Conservation (phyloP, 331 rosid genomes). For the Phaseolus coccineus region DNA sequence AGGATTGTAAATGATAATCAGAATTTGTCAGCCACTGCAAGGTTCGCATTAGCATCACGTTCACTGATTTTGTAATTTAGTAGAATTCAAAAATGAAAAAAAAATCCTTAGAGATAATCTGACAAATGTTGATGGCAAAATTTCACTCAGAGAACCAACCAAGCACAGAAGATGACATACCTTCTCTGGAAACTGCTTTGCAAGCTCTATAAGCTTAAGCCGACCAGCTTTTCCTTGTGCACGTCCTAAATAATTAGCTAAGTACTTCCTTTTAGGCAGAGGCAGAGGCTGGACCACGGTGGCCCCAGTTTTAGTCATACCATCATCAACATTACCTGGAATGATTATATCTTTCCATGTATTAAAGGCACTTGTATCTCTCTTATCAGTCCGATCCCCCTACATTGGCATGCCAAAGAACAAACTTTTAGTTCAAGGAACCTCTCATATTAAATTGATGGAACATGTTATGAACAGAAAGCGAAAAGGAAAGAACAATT, state of each 20-base stretch:
- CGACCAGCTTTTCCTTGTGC: constrained; percentile 96
- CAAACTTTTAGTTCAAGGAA: constrained; percentile 10
- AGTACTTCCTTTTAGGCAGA: constrained; percentile 76
- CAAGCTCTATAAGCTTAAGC: constrained; percentile 80
- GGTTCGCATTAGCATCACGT: constrained; percentile 16
- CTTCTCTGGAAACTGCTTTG: constrained; percentile 86
- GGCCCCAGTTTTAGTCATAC: constrained; percentile 65
- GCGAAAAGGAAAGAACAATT: background rate
- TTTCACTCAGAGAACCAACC: constrained; percentile 20
- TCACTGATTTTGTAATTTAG: constrained; percentile 28
- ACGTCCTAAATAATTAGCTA: constrained; percentile 96
- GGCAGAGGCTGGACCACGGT: constrained; percentile 75
- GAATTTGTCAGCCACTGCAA: constrained; percentile 23
- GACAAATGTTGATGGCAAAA: constrained; percentile 13
- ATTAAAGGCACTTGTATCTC: constrained; percentile 87
- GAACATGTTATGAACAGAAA: background rate
- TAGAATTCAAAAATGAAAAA: constrained; percentile 7
- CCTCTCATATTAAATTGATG: constrained; percentile 14
- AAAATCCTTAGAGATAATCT: background rate
- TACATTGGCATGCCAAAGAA: constrained; percentile 53
- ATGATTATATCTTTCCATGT: constrained; percentile 97
- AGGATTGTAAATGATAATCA: constrained; percentile 17
- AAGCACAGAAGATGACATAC: constrained; percentile 52
- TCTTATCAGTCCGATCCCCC: constrained; percentile 98
- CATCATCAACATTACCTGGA: constrained; percentile 94